Conservation (phyloP, 2,329 filamentous ascomycete species). For the Blastomyces parvus region DNA sequence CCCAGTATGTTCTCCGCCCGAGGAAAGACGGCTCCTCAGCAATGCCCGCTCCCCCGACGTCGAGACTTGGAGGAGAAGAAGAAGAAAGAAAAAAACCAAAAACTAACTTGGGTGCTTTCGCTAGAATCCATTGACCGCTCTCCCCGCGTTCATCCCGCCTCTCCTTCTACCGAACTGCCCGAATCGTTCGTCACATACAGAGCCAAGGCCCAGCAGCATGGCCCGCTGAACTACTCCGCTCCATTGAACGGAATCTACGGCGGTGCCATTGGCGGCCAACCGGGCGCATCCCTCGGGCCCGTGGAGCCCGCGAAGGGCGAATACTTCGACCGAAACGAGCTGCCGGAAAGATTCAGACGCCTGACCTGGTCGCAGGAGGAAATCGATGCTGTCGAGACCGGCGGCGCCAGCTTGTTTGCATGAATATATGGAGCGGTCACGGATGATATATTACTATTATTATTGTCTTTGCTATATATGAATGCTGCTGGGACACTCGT, state of each 20-base stretch:
- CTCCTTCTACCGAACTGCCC: conserved; percentile 46
- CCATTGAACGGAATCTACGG: conserved; percentile 29
- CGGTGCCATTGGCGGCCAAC: conserved; percentile 46
- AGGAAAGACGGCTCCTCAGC: no score
- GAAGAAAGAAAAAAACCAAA: neutral
- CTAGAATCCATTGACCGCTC: conserved; percentile 43
- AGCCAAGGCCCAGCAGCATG: conserved; percentile 55
- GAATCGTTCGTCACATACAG: conserved; percentile 55
- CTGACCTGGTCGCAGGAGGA: conserved; percentile 65
- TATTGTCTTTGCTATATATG: neutral
- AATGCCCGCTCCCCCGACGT: neutral
- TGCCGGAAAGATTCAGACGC: conserved; percentile 74
- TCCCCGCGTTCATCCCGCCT: conserved; percentile 50
- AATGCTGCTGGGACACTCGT: neutral
- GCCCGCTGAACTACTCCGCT: conserved; percentile 41
- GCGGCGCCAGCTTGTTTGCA: conserved; percentile 61
- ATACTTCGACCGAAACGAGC: conserved; percentile 81
- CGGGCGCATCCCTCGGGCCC: conserved; percentile 63
- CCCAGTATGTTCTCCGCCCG: conserved; percentile 32
- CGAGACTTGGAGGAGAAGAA: neutral
- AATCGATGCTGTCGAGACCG: conserved; percentile 93
- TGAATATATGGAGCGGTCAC: conserved; percentile 23
- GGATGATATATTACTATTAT: neutral
- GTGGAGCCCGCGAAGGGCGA: conserved; percentile 62
- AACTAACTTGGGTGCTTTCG: neutral